phyloP scores from a whole-genome alignment of 352 stramenopile species.

The Elongisporangium undulatum region DNA sequence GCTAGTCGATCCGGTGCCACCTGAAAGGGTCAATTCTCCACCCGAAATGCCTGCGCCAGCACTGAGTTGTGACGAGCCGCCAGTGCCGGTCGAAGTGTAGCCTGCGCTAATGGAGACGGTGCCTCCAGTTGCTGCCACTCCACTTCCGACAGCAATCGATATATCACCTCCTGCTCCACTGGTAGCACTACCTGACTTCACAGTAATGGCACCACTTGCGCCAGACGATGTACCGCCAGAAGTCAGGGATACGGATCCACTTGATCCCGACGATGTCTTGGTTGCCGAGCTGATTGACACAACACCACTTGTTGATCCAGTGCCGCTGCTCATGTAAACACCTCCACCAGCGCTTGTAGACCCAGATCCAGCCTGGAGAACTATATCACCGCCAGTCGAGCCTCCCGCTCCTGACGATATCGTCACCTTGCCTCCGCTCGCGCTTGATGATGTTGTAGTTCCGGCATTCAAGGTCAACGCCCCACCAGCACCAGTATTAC shows the following conservation, averaged over 20 bases:
- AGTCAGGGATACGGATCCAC: not conserved
- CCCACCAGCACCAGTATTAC: conserved; percentile 33
- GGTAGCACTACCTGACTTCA: conserved; percentile 22
- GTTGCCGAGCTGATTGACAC: conserved; percentile 24
- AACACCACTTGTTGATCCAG: conserved; percentile 26
- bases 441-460: conserved; percentile 13
- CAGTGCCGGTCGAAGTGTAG: conserved; percentile 20
- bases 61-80: conserved; percentile 13
- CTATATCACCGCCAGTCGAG: conserved; percentile 20
- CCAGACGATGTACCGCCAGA: not conserved
- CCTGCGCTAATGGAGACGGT: conserved; percentile 30
- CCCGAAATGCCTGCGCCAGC: conserved; percentile 26
- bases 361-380: conserved; percentile 4
- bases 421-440: conserved; percentile 19
- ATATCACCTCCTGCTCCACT: conserved; percentile 27
- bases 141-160: conserved; percentile 22
- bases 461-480: conserved; percentile 30
- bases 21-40: conserved; percentile 24
- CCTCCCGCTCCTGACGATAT: conserved; percentile 29
- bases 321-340: conserved; percentile 29
- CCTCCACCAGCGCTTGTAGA: conserved; percentile 21
- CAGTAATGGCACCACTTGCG: conserved; percentile 1
- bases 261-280: conserved; percentile 11
- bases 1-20: conserved; percentile 30
- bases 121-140: conserved; percentile 22